Base-by-base conservation (phyloP, 2,329 filamentous ascomycete species). In the Chrysosporium keratinophilum region DNA sequence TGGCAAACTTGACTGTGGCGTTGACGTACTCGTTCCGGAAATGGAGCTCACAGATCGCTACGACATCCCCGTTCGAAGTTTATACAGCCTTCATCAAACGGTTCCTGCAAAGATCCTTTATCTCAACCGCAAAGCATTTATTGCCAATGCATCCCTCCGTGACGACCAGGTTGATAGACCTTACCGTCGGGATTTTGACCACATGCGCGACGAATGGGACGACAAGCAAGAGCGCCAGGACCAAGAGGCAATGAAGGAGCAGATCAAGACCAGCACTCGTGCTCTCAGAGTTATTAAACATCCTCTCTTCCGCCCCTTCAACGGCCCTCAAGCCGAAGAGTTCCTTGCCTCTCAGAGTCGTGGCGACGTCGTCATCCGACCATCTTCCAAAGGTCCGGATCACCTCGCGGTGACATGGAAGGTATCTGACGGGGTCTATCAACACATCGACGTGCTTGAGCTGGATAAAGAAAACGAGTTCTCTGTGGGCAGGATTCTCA, bases 331-430 rank as follows among this genome's bases (percentile, higher is more conserved):
- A 71, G 93, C 93, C 0, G 88, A 97, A 70, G 88, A 97, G 68
- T 97, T 85, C 67, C 79, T 98, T 33, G 89, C 89, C 41, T 87
- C 86, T 12, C 88, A 94, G 67, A 81, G 85, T 50, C 78, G 84
- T 5, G 93, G 93, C 47, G 93, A 97, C 68, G 85, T 94, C 53
- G 88, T 98, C 57, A 96, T 98, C 64, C 85, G 93, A 43, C 91
- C 93, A 2, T 96, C 89, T 0, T 95, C 89, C 28, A 95, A 95
- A 69, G 93, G 93, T 43, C 86, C 88, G 55, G 93, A 98, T 68
- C 93, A 98, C 73, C 77, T 98, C 53, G 89, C 91, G 6, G 83
- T 98, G 45, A 98, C 93, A 0, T 98, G 93, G 93, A 98, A 98
- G 75, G 90, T 98, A 12, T 85, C 88, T 1, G 89, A 97, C 67